Percentiles rank a stretch among this genome's conserved stretches.
These are phyloP conservation scores for Solanum hybrid DNA, from an alignment of 305 asterid genomes.

Conservation along the genomic window DNA sequence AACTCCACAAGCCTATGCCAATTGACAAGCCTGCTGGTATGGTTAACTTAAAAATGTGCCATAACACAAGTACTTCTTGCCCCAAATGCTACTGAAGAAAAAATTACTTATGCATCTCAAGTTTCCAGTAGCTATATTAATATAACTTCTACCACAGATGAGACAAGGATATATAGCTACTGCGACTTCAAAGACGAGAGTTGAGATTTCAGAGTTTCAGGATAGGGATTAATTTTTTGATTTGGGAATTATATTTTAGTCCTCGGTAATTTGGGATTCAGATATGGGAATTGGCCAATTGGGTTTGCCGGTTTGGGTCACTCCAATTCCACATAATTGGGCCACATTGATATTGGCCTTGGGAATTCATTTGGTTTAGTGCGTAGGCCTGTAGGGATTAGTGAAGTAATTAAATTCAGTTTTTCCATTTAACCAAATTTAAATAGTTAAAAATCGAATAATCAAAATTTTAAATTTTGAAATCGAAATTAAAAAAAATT, in stretches of 20 bases:
- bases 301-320: background rate
- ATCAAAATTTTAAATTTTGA: too few species aligned
- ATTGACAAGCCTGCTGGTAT: constrained; percentile 48
- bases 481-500: too few species aligned
- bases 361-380: background rate
- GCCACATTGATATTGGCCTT: background rate
- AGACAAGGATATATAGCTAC: too few species aligned
- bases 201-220: background rate
- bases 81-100: constrained; percentile 28
- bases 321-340: background rate
- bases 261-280: background rate
- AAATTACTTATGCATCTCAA: background rate
- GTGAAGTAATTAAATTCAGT: background rate
- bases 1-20: constrained; percentile 57
- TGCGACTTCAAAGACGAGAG: background rate
- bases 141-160: background rate
- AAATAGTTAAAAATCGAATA: too few species aligned
- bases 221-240: background rate
- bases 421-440: too few species aligned
- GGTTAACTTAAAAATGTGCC: constrained; percentile 36
- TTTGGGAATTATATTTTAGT: too few species aligned
- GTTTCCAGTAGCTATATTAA: background rate
- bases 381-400: background rate
- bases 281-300: background rate
- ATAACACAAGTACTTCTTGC: constrained; percentile 24